Percentiles rank a stretch among this genome's conserved stretches.
phyloP scores from a whole-genome alignment of 441 rosid species.

The Theobroma grandiflorum region DNA sequence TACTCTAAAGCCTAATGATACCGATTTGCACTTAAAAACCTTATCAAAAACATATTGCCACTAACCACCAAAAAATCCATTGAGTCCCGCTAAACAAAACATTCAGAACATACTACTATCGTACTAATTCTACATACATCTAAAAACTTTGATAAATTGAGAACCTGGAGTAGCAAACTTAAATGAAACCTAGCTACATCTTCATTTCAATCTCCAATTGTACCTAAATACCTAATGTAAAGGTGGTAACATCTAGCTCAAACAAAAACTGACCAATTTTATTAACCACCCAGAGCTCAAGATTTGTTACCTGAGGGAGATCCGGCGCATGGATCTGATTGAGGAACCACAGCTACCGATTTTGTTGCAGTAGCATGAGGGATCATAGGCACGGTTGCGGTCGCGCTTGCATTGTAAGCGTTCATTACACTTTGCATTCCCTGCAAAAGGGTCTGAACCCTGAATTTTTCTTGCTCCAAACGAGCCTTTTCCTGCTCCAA shows the following conservation, averaged over 20 bases:
- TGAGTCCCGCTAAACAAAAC: not conserved
- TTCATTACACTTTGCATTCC: slow-evolving; percentile 88
- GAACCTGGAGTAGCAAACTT: no score
- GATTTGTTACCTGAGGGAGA: slow-evolving; percentile 53
- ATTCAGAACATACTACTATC: not conserved
- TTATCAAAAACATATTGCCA: not conserved
- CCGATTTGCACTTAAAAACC: not conserved
- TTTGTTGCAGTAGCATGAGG: slow-evolving; percentile 32
- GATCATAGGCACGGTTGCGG: slow-evolving; percentile 37
- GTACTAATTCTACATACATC: not conserved
- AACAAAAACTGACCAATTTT: not conserved
- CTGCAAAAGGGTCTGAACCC: slow-evolving; percentile 68
- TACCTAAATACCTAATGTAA: not conserved
- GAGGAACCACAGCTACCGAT: slow-evolving; percentile 37
- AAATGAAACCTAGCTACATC: no score
- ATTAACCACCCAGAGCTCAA: not conserved
- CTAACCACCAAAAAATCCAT: not conserved
- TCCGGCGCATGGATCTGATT: slow-evolving; percentile 25
- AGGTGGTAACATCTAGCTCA: no score
- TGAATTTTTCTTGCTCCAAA: slow-evolving; percentile 67
- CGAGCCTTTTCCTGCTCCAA: slow-evolving; percentile 67
- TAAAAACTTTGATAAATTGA: no score
- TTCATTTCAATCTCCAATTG: not conserved
- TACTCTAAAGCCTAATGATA: not conserved
- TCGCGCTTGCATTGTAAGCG: slow-evolving; percentile 53